Base-by-base conservation (phyloP, 2,329 filamentous ascomycete genomes). In the Epichloe uncinata region DNA sequence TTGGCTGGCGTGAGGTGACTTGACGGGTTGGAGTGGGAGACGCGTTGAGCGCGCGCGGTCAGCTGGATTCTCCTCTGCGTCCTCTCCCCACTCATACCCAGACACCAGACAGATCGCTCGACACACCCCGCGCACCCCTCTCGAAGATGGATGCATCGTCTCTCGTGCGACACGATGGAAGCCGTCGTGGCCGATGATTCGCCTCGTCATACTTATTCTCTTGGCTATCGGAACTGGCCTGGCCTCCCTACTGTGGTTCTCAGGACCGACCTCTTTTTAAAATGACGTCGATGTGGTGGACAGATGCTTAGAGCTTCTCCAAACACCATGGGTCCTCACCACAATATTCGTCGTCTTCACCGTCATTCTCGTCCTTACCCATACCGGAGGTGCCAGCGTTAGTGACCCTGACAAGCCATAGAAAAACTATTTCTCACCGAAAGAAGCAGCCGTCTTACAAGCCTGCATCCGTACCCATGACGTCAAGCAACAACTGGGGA, bases 141-240 rank as follows among this genome's bases (percentile, higher is more conserved):
- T 30, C 26, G 26, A 9, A 30, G 26, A 30, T 30, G 26, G 26
- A 9, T 30, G 26, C 38, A 48, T 64, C 38, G 47, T 66, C 35
- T 56, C 64, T 1, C 62, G 64, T 20, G 60, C 57, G 1, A 59
- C 56, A 3, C 57, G 57, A 3, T 64, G 63, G 61, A 61, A 56
- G 22, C 53, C 55, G 13, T 68, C 16, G 16, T 18, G 65, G 62
- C 61, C 60, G 4, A 55, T 64, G 11, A 49, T 60, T 40, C 63
- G 66, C 5, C 60, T 60, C 33, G 35, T 51, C 48, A 53, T 67
- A 38, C 61, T 62, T 52, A 40, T 60, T 16, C 50, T 61, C 16
- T 50, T 66, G 30, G 63, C 62, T 5, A 11, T 67, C 5, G 62
- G 57, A 22, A 59, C 61, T 41, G 58, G 58, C 46, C 46, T 65